Base-by-base conservation (phyloP, 495 filamentous ascomycete genomes). In the Haplographium delicatum region DNA sequence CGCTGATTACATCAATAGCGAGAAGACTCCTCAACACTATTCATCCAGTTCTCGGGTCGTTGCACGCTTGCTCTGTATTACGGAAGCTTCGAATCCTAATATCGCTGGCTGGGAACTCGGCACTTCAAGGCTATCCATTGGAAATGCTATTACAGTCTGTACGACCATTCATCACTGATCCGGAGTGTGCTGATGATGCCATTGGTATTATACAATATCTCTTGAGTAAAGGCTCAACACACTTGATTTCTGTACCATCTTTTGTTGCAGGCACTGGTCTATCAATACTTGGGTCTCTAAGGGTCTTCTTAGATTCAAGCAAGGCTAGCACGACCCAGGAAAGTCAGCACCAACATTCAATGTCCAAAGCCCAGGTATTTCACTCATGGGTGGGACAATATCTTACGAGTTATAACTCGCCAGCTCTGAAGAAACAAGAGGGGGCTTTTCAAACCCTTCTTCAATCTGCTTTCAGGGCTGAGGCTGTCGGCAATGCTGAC, bases 111-210 rank as follows among this genome's bases (percentile, higher is more conserved):
- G 89, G 88, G 6, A 60, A 73, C 15, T 72, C 80, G 15, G 87
- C 86, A 22, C 69, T 85, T 33, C 66, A 79, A 41, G 84, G 83
- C 1, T 97, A 96, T 65, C 86, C 88, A 5, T 66, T 97, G n/a
- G 88, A 97, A 61, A 94, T 96, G 89, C 70, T 91, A 1, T 71
- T 97, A 20, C 85, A 89, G 58, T 80, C 88, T 3, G 73, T 97
- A 33, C 74, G 83, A 15, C 83, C 84, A 1, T 95, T 87, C 53
- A 72, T 96, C 16, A 79, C 80, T 1, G 87, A 96, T 58, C 68
- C 80, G 2, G 81, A 90, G 59, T 97, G 91, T 64, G 85, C 90
- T n/a, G 88, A 96, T 56, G 93, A 99, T 70, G 81, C 88, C 4
- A 68, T 97, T 26, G 91, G 89, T 0, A 77, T 99, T 26, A 75